Base-by-base conservation (phyloP, 2,329 filamentous ascomycete genomes). In the Aspergillus pseudoterreus region DNA sequence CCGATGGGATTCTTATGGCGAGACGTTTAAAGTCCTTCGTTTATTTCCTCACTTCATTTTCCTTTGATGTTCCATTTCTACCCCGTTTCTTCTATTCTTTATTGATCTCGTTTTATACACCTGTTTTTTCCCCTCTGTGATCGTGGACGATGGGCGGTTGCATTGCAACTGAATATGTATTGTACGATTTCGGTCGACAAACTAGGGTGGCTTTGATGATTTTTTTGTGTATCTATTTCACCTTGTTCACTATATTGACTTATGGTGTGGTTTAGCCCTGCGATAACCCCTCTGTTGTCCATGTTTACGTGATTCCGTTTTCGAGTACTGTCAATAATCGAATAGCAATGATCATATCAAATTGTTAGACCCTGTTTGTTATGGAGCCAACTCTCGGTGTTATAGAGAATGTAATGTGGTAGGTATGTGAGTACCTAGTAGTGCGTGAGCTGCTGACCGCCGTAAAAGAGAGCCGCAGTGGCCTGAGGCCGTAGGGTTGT, bases 121-220 rank as follows among this genome's bases (percentile, higher is more conserved):
- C 38, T 44, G 36, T 33, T 41, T 39, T 44, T 51, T 50, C 45
- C 43, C 46, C 50, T 49, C 46, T 56, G 56, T 17, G 33, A 11
- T 45, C 32, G 46, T 54, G 38, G 46, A 45, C 45, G 35, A 43
- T 55, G 46, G n/a, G 49, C 43, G 51, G 48, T 47, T 53, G 44
- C 53, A 53, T 60, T 57, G 50, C 57, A 54, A 35, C 47, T 45
- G 43, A 43, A 52, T 60, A 33, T 61, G 59, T 62, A 62, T 54
- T 62, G 47, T 63, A 63, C 45, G 51, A 53, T 51, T 54, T 35
- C 32, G 30, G 43, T 44, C 32, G 51, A 48, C 50, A 55, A 36
- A 51, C 12, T 44, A 42, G 53, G 49, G 48, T 32, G 53, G 41
- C 47, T 43, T 50, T n/a, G 47, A 47, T 24, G 24, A 33, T 43